Conservation (phyloP, 352 stramenopile genomes). For the Pilasporangium apinafurcum region DNA sequence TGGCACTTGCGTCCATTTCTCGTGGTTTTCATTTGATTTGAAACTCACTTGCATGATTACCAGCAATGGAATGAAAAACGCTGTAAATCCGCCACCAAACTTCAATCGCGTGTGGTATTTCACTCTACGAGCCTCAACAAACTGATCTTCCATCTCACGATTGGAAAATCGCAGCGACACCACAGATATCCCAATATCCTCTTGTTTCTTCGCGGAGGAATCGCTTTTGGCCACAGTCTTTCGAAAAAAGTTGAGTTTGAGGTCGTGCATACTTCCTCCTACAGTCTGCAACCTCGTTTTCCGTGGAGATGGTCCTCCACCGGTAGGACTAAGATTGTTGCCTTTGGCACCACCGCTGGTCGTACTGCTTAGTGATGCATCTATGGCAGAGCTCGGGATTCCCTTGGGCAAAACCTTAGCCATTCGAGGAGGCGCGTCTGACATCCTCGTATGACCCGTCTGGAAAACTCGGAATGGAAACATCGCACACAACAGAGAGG, state of each 20-base stretch:
- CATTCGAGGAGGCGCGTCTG: constrained; percentile 57
- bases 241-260: constrained; percentile 72
- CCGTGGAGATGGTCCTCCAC: constrained; percentile 14
- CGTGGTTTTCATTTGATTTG: constrained; percentile 54
- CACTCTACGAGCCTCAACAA: constrained; percentile 25
- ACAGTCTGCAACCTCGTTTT: constrained; percentile 41
- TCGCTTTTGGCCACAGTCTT: constrained; percentile 21
- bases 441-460: constrained; percentile 76
- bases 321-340: not conserved
- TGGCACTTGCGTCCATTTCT: constrained; percentile 63
- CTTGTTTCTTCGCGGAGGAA: constrained; percentile 32
- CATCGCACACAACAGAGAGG: no score
- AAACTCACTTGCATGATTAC: constrained; percentile 85
- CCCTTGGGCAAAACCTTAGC: constrained; percentile 73
- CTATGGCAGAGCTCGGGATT: constrained; percentile 13
- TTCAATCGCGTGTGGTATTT: constrained; percentile 77
- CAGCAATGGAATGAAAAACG: constrained; percentile 78
- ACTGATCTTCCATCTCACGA: constrained; percentile 57
- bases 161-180: constrained; percentile 69
- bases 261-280: constrained; percentile 50
- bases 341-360: constrained; percentile 13
- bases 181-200: constrained; percentile 75
- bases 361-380: constrained; percentile 21
- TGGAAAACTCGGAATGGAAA: constrained; percentile 67
- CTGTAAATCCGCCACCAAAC: constrained; percentile 68